Base-by-base conservation (phyloP, 1,284 basidiomycete genomes). In the Heterobasidion occidentale region DNA sequence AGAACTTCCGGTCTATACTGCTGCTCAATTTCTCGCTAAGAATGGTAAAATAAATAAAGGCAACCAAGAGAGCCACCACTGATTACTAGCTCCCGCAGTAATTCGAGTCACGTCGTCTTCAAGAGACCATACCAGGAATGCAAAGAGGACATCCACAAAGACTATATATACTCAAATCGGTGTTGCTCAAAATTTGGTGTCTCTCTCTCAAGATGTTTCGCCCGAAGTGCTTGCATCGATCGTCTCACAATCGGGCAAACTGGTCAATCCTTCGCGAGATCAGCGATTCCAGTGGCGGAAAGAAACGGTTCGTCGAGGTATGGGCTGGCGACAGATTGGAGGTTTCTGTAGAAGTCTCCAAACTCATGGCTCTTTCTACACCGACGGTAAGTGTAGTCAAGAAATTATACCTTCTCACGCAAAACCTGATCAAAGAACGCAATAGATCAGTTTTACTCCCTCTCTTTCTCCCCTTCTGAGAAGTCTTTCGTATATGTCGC, bases 271-370 rank as follows among this genome's bases (percentile, higher is more conserved):
- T 87, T 17, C 74, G 76, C 11, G 79, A 82, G 63, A 63, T 64
- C 0, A 45, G 56, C 6, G 65, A 67, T 3, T 65, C 64, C 9
- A 58, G 59, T 12, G 46, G 46, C 2, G 27, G 11, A 11, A 78
- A 78, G 63, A 78, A 75, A 59, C 75, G 83, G 34, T 77, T 75
- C 51, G 75, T 89, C 0, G 87, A 90, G 65, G 69, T 90, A 12
- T 88, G 85, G 83, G 64, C 69, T 0, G 71, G 71, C 0, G 67
- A 73, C 33, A 63, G 67, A 7, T 59, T 81, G 1, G 72, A 78
- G 51, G 70, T 67, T 0, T 75, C 71, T 0, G 65, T 74, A 51
- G 80, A 88, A 19, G 84, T 88, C 19, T 80, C 83, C 0, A 75
- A 81, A 34, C 62, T 65, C 85, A 88, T 60, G 81, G 77, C 0